Evolutionary conservation across 192 early-diverging fungal species (phyloP), one percentile per base, ranked within the genome.

Genomic region (Podila epigama): DNA sequence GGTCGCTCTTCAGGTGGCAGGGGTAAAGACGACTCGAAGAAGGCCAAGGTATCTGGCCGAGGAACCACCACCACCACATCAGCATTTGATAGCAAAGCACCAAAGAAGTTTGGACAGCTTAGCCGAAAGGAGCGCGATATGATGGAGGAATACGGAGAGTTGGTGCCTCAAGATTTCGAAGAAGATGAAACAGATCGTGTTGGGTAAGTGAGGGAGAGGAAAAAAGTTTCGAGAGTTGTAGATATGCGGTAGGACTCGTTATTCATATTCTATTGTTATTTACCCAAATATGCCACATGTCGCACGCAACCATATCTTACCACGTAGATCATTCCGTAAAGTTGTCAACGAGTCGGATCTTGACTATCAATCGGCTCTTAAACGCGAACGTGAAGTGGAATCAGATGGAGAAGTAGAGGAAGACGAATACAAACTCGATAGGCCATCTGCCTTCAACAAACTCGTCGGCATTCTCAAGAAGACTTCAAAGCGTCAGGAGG

Each of bases 111-210:
- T 60, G 81, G 81, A 25, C 79, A 81, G n/a, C 39, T 86, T 4
- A 83, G 79, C 16, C 61, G 85, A 48, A 83, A 83, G 58, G 72
- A 86, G 51, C 75, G 80, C 20, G 79, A 81, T 10, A 78, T 87
- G 66, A 83, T 92, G 58, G 83, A 89, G 40, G 91, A 92, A 36
- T 92, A 92, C 66, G 91, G 91, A 54, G 89, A 92, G 63, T 80
- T 92, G 4, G 87, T 77, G 3, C 87, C 86, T 29, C 75, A 79
- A 28, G 84, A 84, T 39, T 81, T 81, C 57, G 81, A 77, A 7
- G 66, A 70, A 13, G 79, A 85, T 33, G 80, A 86, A 61, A 62
- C 73, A 16, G 82, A 80, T 58, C 79, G 81, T 20, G 67, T 62
- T 52, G 75, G 31, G 64, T 66, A 79, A 82, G 54, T 66, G 32